Base-by-base conservation (phyloP, 306 rosid species). In the Prunus kanzakura region DNA sequence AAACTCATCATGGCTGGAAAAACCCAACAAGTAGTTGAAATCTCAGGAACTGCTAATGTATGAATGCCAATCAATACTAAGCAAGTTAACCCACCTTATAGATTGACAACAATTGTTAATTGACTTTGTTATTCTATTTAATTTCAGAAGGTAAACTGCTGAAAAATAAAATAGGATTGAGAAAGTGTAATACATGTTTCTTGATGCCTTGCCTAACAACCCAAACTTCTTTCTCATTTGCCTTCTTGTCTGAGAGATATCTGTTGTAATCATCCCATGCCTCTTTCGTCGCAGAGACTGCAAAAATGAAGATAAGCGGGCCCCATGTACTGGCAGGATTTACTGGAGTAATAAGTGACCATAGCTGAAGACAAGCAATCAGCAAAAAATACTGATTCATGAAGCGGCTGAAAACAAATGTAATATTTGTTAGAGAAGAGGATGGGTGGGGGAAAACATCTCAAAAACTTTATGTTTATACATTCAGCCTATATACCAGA, bases 301-400 rank as follows among this genome's bases (percentile, higher is more conserved):
- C 96, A 81, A 95, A 95, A 80, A 95, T 95, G 86, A 95, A 95
- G 57, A 95, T 88, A 84, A 95, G 99, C 13, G 99, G 99, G 79
- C 99, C 99, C 99, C 99, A 95, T 51, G 99, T 95, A 76, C 99
- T 95, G 78, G 97, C 99, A 64, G 99, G 99, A 87, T 95, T 95
- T 69, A 95, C 99, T 23, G 99, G 99, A 78, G 99, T 95, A 22
- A 95, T 95, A 72, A 95, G 97, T 45, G 99, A 82, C 99, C 99
- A 95, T 64, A 95, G 82, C 88, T 95, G 99, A 83, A 95, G 93
- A 87, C 99, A 95, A 38, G 99, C 99, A 84, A 95, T 95, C 82
- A 95, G 82, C 89, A 95, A 84, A 89, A 95, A 95, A 88, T 95
- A 95, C 87, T 92, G 99, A 85, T 95, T 95, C 99, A 95, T 95